Percentiles rank a stretch among this genome's conserved stretches.
Evolutionary conservation across 257 asterid genomes (phyloP).

Genomic region (Salvia splendens): DNA sequence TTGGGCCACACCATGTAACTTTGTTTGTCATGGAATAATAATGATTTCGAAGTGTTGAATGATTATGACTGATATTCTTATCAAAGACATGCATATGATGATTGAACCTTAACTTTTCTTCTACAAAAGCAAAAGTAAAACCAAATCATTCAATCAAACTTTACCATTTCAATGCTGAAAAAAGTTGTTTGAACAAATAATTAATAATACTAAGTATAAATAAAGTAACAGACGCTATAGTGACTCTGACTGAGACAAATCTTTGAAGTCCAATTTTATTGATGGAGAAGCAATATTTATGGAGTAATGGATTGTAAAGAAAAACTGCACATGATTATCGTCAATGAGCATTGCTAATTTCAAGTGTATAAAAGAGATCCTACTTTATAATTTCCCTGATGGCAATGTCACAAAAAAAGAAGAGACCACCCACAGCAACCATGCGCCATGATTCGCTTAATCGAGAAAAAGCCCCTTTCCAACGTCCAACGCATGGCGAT

Average conservation of each 20-base stretch:
- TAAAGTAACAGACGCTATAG: too few species aligned
- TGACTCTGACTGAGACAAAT: background rate
- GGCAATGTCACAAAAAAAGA: background rate
- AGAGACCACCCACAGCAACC: slow-evolving; percentile 23
- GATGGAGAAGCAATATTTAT: slow-evolving; percentile 28
- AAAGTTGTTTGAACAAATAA: too few species aligned
- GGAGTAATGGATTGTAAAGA: background rate
- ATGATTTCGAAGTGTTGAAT: slow-evolving; percentile 32
- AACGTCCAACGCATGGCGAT: slow-evolving; percentile 14
- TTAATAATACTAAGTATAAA: too few species aligned
- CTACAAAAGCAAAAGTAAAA: slow-evolving; percentile 19
- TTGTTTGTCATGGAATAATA: slow-evolving; percentile 47
- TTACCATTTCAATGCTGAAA: slow-evolving; percentile 25
- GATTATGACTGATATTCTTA: slow-evolving; percentile 33
- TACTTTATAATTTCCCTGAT: background rate
- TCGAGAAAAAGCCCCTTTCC: slow-evolving; percentile 16
- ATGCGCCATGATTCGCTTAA: slow-evolving; percentile 19
- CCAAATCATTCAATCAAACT: slow-evolving; percentile 11
- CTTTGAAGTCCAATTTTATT: slow-evolving; percentile 5
- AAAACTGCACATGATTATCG: background rate
- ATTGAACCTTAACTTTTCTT: slow-evolving; percentile 41
- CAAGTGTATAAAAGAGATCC: slow-evolving; percentile 28
- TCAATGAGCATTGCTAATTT: slow-evolving; percentile 22
- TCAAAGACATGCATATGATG: slow-evolving; percentile 36
- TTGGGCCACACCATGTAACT: slow-evolving; percentile 56